Percentiles rank a stretch among this genome's conserved stretches.
phyloP scores from a whole-genome alignment of 2,329 filamentous ascomycete species.

The Exutisphaerella laricina region DNA sequence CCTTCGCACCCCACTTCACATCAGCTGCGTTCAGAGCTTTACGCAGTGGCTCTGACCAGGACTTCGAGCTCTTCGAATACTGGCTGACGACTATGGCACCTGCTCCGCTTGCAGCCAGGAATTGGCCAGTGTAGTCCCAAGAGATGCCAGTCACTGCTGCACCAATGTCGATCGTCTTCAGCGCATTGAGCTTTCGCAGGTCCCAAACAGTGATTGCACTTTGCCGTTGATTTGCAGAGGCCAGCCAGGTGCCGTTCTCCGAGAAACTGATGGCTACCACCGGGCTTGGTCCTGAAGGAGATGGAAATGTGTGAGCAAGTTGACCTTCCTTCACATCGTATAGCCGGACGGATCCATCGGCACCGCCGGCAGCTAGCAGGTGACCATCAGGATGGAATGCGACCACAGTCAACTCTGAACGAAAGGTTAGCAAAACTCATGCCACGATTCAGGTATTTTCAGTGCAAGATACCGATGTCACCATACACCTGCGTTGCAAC shows the following conservation, averaged over 20 bases:
- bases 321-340: slow-evolving; percentile 79
- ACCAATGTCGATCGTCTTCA: slow-evolving; percentile 82
- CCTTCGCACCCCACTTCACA: slow-evolving; percentile 71
- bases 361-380: slow-evolving; percentile 78
- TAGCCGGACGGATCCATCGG: slow-evolving; percentile 74
- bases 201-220: slow-evolving; percentile 83
- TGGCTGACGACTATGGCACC: slow-evolving; percentile 82
- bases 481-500: slow-evolving; percentile 73
- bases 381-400: slow-evolving; percentile 97
- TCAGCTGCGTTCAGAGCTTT: slow-evolving; percentile 68
- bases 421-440: slow-evolving; percentile 27
- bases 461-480: slow-evolving; percentile 69
- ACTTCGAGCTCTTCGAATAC: slow-evolving; percentile 79
- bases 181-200: slow-evolving; percentile 73
- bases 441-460: no score
- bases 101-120: slow-evolving; percentile 73
- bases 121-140: slow-evolving; percentile 97
- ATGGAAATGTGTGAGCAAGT: slow-evolving; percentile 64
- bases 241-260: slow-evolving; percentile 96
- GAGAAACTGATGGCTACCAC: slow-evolving; percentile 78
- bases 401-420: slow-evolving; percentile 63
- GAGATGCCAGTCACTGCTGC: slow-evolving; percentile 67
- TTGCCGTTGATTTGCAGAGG: slow-evolving; percentile 71
- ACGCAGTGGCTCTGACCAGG: slow-evolving; percentile 80
- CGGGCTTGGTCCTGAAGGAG: slow-evolving; percentile 50